phyloP scores from a whole-genome alignment of 768 basidiomycete species.

The Glaciozyma antarctica region DNA sequence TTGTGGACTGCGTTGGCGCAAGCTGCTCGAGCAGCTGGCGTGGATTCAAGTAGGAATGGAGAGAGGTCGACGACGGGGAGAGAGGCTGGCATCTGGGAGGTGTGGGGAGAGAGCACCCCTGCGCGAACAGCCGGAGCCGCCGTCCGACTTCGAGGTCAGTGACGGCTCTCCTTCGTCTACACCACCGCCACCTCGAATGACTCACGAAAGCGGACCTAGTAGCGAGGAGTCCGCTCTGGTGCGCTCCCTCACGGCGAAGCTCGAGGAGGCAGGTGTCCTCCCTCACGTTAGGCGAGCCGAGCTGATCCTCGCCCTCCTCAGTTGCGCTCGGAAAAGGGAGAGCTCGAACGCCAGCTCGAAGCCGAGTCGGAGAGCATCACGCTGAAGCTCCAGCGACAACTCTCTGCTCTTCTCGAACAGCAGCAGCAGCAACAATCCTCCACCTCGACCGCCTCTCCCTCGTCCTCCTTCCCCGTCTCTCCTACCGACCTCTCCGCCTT shows the following conservation, averaged over 20 bases:
- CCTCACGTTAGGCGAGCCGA: not conserved
- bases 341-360: too few species aligned
- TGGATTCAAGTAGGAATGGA: constrained; percentile 6
- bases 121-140: not conserved
- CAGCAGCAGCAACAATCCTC: not conserved
- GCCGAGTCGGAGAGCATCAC: not conserved
- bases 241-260: not conserved
- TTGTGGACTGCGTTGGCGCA: constrained; percentile 48
- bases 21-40: constrained; percentile 2
- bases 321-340: too few species aligned
- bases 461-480: not conserved
- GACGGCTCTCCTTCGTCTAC: too few species aligned
- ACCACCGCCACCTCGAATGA: too few species aligned
- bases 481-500: not conserved
- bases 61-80: constrained; percentile 20
- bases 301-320: too few species aligned
- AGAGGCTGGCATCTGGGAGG: not conserved
- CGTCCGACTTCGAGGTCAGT: not conserved
- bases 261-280: not conserved
- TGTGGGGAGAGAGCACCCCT: not conserved
- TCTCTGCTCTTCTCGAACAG: not conserved
- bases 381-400: not conserved
- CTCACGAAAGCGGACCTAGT: too few species aligned
- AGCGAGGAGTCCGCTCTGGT: not conserved
- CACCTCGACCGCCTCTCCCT: not conserved